Evolutionary conservation across 2,329 filamentous ascomycete genomes (phyloP), one percentile per base, ranked within the genome.

Genomic region (Phaeosphaeria sp.): DNA sequence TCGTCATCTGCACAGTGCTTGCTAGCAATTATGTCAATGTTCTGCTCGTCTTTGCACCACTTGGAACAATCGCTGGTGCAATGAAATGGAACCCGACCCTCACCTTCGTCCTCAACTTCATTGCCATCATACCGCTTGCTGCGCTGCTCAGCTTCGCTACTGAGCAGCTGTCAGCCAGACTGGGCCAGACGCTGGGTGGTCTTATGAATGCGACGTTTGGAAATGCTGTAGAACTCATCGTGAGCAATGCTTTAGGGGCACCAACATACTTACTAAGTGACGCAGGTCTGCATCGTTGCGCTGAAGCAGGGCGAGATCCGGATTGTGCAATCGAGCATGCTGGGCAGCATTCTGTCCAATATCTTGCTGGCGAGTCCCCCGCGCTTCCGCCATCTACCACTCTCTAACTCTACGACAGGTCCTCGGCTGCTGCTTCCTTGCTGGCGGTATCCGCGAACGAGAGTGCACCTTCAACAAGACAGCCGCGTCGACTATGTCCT

Each of bases 251-350:
- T 42, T 22, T 45, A 30, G 36, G 33, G 27, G 44, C 51, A 24
- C 59, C 27, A 21, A 18, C 13, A 42, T 44, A 48, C 61, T 47
- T n/a, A n/a, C 62, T 59, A 53, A 47, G 49, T 51, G 18, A 7
- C 21, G 9, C 73, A 94, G 91, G 91, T 96, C 74, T 96, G 92
- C 76, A 94, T 98, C 67, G 90, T 98, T 63, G 95, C 95, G 18
- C 85, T 99, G 46, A 87, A 83, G 65, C 88, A 95, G 68, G 87
- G 88, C 62, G 91, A 98, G 79, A 96, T 97, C 73, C 89, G 94
- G 69, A 93, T 98, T 64, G 94, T 98, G n/a, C 95, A 98, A 80
- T 91, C 94, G 18, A 96, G 92, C 63, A 98, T 98, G 93, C 88
- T 98, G 33, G 94, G 95, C 48, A 96, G 91, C 72, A 96, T 98